Evolutionary conservation across 177 flowering plant genomes (phyloP).

Genomic region (Tripterygium wilfordii): DNA sequence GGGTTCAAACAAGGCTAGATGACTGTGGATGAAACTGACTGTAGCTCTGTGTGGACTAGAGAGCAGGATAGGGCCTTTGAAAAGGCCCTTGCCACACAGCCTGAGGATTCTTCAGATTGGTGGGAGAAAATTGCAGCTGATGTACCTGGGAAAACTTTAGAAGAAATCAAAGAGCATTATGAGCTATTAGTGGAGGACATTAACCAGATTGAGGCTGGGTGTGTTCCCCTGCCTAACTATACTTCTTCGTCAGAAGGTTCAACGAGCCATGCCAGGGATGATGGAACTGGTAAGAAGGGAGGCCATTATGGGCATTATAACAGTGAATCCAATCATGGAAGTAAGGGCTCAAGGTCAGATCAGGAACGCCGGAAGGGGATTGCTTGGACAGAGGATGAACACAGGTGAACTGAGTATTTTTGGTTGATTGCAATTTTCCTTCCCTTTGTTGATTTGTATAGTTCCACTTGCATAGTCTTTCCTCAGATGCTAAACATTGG

Average conservation of each 20-base stretch:
- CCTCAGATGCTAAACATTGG: too few species aligned
- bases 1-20: conserved; percentile 33
- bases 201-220: conserved; percentile 67
- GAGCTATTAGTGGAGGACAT: conserved; percentile 76
- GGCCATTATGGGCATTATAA: conserved; percentile 30
- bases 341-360: conserved; percentile 66
- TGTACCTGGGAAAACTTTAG: conserved; percentile 74
- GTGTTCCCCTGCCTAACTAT: conserved; percentile 68
- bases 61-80: conserved; percentile 90
- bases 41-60: conserved; percentile 66
- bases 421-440: background rate
- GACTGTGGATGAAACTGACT: conserved; percentile 48
- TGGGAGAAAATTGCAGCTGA: conserved; percentile 87
- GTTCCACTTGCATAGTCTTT: background rate
- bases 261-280: conserved; percentile 41
- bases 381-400: conserved; percentile 99
- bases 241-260: conserved; percentile 60
- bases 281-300: conserved; percentile 53
- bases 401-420: conserved; percentile 49
- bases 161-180: conserved; percentile 74
- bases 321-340: conserved; percentile 53
- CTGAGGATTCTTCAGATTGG: conserved; percentile 62
- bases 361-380: conserved; percentile 95
- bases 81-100: conserved; percentile 67
- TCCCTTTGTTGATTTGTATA: background rate